Conservation (phyloP, 768 basidiomycete species). For the Trametopsis cervina region DNA sequence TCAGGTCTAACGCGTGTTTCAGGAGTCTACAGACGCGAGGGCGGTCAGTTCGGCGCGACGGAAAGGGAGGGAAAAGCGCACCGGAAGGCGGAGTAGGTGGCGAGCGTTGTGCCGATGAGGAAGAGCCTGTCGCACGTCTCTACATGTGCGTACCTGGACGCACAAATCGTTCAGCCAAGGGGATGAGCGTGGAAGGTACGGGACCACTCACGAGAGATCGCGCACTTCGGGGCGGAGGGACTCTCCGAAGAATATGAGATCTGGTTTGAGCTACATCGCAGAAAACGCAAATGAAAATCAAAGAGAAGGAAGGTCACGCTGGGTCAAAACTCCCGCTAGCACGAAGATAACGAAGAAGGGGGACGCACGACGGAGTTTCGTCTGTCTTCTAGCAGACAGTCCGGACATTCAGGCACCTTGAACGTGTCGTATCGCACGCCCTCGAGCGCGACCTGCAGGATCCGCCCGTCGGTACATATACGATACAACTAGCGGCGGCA, state of each 20-base stretch:
- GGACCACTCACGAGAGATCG: constrained; percentile 70
- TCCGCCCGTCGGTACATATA: not conserved
- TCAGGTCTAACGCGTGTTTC: constrained; percentile 67
- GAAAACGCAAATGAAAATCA: too few relatives aligned
- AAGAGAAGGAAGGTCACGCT: too few relatives aligned
- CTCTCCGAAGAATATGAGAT: constrained; percentile 87
- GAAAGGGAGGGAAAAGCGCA: constrained; percentile 22
- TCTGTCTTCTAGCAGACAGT: constrained; percentile 53
- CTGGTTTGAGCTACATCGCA: constrained; percentile 62
- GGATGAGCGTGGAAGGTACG: too few relatives aligned
- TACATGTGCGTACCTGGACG: constrained; percentile 46
- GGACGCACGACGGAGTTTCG: constrained; percentile 50
- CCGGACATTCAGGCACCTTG: constrained; percentile 68
- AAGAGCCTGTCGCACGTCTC: constrained; percentile 62
- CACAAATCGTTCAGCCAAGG: constrained; percentile 2
- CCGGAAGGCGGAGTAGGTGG: constrained; percentile 91
- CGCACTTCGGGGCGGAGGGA: constrained; percentile 62
- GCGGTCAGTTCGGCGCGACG: too few relatives aligned
- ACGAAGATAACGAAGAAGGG: too few relatives aligned
- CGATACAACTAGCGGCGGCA: not conserved
- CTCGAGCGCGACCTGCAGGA: constrained; percentile 65
- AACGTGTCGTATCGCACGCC: constrained; percentile 75
- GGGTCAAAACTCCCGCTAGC: too few relatives aligned
- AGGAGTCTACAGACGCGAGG: constrained; percentile 47
- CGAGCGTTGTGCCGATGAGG: constrained; percentile 83